Base-by-base conservation (phyloP, 2,329 filamentous ascomycete species). In the Aspergillus brunneoviolaceus region DNA sequence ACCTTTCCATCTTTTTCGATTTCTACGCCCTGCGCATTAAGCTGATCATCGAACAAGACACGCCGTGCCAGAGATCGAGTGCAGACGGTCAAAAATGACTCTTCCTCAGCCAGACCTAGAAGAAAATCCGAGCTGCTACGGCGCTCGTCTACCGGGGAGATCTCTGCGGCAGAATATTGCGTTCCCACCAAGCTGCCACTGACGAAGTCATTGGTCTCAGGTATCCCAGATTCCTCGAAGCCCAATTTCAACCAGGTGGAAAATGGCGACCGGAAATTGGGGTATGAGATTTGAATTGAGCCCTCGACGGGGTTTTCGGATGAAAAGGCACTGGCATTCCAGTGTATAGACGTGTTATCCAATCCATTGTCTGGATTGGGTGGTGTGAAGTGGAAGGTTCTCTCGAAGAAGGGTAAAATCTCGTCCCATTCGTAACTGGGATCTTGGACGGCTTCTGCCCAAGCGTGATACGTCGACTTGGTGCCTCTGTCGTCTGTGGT, bases 391-490 rank as follows among this genome's bases (percentile, higher is more conserved):
- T 39, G 53, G 29, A 47, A 50, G 29, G 49, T 62, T n/a, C 60
- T 57, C 23, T 60, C 52, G 50, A 62, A 62, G 33, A 51, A 60
- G 7, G 57, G 60, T 16, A 57, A 27, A 14, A 62, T 47, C 25
- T 55, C 51, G 21, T 62, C 54, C 52, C 58, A 62, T 1, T 16
- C 35, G 50, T 42, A 62, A 6, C 53, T 49, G 16, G 10, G 12
- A 29, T 77, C 73, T 1, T 64, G 71, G 7, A 76, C 74, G 19
- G 64, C 58, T 42, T 76, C 68, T 0, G 74, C 73, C 75, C 75
- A 77, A 51, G 61, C 51, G 50, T 73, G 63, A 51, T 72, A 70
- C 5, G 69, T 61, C 2, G 64, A 70, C 12, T 62, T 62, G 2
- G 72, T 76, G 1, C 66, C 69, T 19, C 71, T 60, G 19, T 19